Base-by-base conservation (phyloP, 805 yeast genomes). In the Candida andamanensis region DNA sequence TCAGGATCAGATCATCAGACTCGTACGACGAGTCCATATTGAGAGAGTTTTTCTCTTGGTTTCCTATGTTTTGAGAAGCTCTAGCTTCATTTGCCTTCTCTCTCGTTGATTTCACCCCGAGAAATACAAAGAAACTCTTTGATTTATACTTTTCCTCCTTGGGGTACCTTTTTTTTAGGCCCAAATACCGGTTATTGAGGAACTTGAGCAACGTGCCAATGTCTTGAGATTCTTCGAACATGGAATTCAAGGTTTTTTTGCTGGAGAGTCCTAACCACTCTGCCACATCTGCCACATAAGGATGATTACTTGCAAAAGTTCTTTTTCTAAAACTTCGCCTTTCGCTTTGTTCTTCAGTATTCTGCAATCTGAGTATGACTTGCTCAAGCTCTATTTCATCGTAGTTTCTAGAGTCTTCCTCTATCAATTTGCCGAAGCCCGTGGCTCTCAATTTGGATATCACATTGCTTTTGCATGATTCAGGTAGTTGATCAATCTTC, bases 251-350 rank as follows among this genome's bases (percentile, higher is more conserved):
- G 33, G 57, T 54, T 26, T 55, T 59, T 9, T 49, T 38, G 24
- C 56, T 50, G 4, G 66, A 52, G 10, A 66, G 47, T 3, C 64
- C 71, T 21, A 66, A 47, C 52, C 63, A 66, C 33, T 63, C 66
- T 4, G 69, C 69, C 35, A 62, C 65, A 41, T 66, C 72, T 8
- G 67, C 63, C 17, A 66, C 40, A 39, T 66, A 66, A 1, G 72
- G 72, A 42, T 64, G 68, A 4, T 67, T 50, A 42, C 67, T 59
- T 3, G 72, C 60, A 34, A 66, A 66, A 16, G 59, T 66, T 17
- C 72, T 45, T 40, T 63, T 60, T 4, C 72, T 29, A 6, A 37
- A 26, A 4, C 44, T 41, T 12, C 41, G 29, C 15, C 41, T 26
- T 40, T 29, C 42, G 9, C 13, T 19, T 28, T 15, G 14, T 25